A percentile compares a stretch with the other conserved stretches of the same genome.
phyloP scores from a whole-genome alignment of 192 early-diverging fungal genomes.

The Coemansia sp. region DNA sequence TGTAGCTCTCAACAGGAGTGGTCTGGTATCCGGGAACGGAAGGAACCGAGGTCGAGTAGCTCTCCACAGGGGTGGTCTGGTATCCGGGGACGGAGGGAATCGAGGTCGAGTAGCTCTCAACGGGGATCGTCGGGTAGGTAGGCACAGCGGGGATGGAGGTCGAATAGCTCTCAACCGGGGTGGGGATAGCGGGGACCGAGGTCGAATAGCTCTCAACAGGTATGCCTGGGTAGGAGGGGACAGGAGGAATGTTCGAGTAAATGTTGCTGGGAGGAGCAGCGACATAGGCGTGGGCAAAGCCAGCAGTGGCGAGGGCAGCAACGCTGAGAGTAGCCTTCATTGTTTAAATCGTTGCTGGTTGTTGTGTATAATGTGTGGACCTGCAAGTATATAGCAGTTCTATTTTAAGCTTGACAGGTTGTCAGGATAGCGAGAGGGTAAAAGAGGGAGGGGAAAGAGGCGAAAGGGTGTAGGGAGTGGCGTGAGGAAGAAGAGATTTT shows the following conservation, averaged over 20 bases:
- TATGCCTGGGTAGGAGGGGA: slow-evolving; percentile 13
- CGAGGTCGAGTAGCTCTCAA: slow-evolving; percentile 5
- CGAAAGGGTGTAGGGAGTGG: neutral
- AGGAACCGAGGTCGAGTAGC: too few relatives aligned
- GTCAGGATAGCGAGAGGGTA: neutral
- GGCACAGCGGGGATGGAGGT: neutral
- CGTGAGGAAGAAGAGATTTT: slow-evolving; percentile 7
- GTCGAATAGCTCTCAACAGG: too few relatives aligned
- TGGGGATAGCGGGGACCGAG: neutral
- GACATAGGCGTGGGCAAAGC: slow-evolving; percentile 18
- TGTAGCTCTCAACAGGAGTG: too few relatives aligned
- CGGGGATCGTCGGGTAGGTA: slow-evolving; percentile 1
- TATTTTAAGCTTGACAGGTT: neutral
- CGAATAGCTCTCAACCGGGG: slow-evolving; percentile 2
- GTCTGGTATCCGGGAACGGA: too few relatives aligned
- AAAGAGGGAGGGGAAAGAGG: neutral
- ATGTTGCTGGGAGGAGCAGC: slow-evolving; percentile 20
- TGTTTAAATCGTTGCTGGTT: slow-evolving; percentile 2
- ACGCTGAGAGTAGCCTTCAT: slow-evolving; percentile 44
- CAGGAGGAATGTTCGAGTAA: slow-evolving; percentile 16
- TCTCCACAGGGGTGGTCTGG: too few relatives aligned
- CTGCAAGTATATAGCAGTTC: neutral
- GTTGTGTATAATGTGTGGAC: neutral
- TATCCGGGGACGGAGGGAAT: too few relatives aligned
- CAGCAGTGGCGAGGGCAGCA: slow-evolving; percentile 39